Percentiles rank a stretch among this genome's conserved stretches.
These are phyloP conservation scores for Elongisporangium anandrum DNA, from an alignment of 352 stramenopile genomes.

Conservation along the genomic window DNA sequence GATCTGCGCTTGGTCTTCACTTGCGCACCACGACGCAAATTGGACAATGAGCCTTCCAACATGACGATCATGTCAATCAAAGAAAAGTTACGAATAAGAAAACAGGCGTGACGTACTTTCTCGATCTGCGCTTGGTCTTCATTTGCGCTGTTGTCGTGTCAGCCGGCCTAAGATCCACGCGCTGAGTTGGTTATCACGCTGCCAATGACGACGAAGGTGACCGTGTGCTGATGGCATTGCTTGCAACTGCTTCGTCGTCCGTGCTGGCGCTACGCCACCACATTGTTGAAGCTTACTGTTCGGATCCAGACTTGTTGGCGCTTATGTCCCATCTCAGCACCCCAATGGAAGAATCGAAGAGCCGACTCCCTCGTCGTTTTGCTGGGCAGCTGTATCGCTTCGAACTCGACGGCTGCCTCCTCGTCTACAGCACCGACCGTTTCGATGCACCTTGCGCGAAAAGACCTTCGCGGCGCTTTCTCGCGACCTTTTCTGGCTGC, in stretches of 20 bases:
- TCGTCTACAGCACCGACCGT: slow-evolving; percentile 6
- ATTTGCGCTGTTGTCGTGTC: slow-evolving; percentile 1
- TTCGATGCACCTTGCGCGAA: slow-evolving; percentile 8
- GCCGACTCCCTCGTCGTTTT: not conserved
- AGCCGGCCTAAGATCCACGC: slow-evolving; percentile 8
- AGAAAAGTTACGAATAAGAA: too few species aligned
- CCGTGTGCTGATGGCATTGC: slow-evolving; percentile 2
- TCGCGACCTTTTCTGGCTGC: slow-evolving; percentile 15
- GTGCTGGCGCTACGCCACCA: not conserved
- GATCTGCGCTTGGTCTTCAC: too few species aligned
- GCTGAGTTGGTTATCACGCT: not conserved
- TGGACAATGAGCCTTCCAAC: too few species aligned
- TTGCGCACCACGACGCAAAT: too few species aligned
- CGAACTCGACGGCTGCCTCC: not conserved
- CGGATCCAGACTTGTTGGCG: not conserved
- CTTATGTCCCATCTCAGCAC: slow-evolving; percentile 8
- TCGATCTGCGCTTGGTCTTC: too few species aligned
- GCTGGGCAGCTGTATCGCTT: not conserved
- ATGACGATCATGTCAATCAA: too few species aligned
- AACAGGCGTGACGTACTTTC: too few species aligned
- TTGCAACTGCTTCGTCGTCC: not conserved
- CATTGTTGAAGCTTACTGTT: not conserved
- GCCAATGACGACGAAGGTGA: slow-evolving; percentile 5
- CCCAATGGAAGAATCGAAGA: not conserved
- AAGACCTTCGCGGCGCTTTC: slow-evolving; percentile 16